Evolutionary conservation across 345 rosid species (phyloP).

Genomic region (Raphanus raphanistrum): DNA sequence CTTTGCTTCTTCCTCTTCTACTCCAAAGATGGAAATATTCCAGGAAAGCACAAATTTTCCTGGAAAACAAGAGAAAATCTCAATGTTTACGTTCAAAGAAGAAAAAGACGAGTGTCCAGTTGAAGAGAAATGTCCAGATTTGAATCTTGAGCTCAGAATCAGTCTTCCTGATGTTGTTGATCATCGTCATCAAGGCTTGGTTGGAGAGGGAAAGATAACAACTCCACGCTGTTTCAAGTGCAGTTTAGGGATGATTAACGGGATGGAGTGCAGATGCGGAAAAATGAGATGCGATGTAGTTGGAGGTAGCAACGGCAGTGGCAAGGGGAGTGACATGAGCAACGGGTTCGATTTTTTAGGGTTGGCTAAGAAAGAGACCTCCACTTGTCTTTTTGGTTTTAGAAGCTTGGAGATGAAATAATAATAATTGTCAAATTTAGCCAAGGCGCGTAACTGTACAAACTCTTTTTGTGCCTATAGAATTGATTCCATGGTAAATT

Average conservation of each 20-base stretch:
- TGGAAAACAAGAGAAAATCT: conserved; percentile 24
- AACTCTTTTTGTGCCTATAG: conserved; percentile 20
- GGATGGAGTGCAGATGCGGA: conserved; percentile 61
- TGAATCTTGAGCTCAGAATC: conserved; percentile 90
- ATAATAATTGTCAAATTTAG: conserved; percentile 4
- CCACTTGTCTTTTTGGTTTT: conserved; percentile 57
- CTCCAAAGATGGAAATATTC: not conserved
- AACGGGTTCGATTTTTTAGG: conserved; percentile 78
- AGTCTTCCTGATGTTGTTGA: conserved; percentile 67
- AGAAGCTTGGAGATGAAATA: conserved; percentile 80
- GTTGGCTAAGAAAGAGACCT: conserved; percentile 46
- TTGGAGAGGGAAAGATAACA: conserved; percentile 31
- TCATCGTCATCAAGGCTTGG: conserved; percentile 18
- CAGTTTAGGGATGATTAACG: conserved; percentile 60
- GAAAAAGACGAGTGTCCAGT: conserved; percentile 41
- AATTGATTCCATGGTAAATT: conserved; percentile 12
- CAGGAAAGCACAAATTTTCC: not conserved
- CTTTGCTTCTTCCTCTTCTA: conserved; percentile 26
- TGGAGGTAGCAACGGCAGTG: conserved; percentile 34
- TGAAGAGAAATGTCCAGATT: conserved; percentile 60
- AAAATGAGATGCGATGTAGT: conserved; percentile 24
- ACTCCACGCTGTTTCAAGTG: conserved; percentile 55
- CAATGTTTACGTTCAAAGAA: conserved; percentile 43
- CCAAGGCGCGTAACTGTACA: conserved; percentile 26
- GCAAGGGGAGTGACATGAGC: conserved; percentile 27